Percentiles rank a stretch among this genome's conserved stretches.
Conservation (phyloP, 208 protist species). For the Crithidia fasciculata region DNA sequence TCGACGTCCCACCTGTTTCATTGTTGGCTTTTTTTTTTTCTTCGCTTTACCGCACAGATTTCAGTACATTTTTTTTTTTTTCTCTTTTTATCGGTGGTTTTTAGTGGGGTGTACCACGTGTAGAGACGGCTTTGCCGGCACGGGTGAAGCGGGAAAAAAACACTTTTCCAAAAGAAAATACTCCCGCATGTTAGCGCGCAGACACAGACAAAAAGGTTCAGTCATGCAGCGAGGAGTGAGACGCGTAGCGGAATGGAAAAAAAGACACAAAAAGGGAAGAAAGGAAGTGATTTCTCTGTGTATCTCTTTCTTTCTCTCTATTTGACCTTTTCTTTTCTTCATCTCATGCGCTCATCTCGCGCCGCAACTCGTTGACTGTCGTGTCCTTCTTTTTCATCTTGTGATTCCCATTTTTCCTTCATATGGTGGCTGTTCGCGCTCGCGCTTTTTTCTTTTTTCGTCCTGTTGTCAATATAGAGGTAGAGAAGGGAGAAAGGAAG, state of each 20-base stretch:
- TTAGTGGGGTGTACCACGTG: no score
- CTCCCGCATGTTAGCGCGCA: background rate
- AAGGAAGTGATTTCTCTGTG: background rate
- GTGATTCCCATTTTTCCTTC: no score
- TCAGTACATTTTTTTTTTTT: conserved; percentile 4
- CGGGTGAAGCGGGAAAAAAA: background rate
- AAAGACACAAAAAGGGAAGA: background rate
- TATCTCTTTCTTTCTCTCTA: conserved; percentile 9
- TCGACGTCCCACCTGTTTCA: background rate
- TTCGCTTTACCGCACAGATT: conserved; percentile 1
- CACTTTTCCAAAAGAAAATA: background rate
- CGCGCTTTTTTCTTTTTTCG: no score
- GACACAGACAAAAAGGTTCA: background rate
- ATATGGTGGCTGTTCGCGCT: no score
- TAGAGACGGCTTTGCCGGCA: no score
- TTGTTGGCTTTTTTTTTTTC: background rate
- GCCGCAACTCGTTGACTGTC: no score
- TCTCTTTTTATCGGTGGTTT: background rate
- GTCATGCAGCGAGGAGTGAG: background rate
- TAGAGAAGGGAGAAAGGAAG: no score
- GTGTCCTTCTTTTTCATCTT: no score
- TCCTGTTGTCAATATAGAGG: no score
- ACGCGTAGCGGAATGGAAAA: background rate
- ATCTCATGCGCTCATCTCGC: background rate
- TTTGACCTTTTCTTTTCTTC: conserved; percentile 3